phyloP scores from a whole-genome alignment of 192 early-diverging fungal genomes.

The Coemansia sp. region DNA sequence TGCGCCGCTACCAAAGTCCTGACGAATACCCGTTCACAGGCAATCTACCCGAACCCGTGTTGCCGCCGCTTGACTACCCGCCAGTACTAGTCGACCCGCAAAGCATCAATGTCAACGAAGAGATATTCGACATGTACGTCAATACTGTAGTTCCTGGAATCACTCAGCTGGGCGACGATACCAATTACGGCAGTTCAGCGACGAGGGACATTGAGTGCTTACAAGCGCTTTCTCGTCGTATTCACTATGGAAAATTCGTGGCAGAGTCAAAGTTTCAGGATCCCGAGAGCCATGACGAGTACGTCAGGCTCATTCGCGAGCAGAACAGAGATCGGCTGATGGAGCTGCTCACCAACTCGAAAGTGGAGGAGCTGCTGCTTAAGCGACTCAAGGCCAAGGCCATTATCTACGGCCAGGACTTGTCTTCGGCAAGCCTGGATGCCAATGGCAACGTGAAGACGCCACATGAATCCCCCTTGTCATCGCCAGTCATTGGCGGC shows the following conservation, averaged over 20 bases:
- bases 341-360: constrained; percentile 85
- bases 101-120: constrained; percentile 84
- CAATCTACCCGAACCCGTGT: constrained; percentile 81
- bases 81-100: constrained; percentile 72
- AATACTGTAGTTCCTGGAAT: constrained; percentile 81
- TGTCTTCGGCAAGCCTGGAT: constrained; percentile 49
- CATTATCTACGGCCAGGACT: constrained; percentile 91
- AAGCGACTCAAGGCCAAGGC: constrained; percentile 87
- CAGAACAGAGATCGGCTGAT: constrained; percentile 78
- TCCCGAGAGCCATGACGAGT: constrained; percentile 71
- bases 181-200: constrained; percentile 92
- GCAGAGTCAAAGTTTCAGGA: constrained; percentile 97
- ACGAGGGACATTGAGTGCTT: constrained; percentile 93
- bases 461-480: background rate
- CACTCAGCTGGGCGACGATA: constrained; percentile 77
- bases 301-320: constrained; percentile 74
- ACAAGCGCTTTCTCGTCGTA: constrained; percentile 88
- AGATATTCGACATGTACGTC: constrained; percentile 83
- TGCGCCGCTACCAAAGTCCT: constrained; percentile 83
- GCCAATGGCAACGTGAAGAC: constrained; percentile 23
- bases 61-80: constrained; percentile 85
- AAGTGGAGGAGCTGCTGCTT: constrained; percentile 84
- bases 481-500: constrained; percentile 23
- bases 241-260: constrained; percentile 98
- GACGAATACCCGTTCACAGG: constrained; percentile 96